These are phyloP conservation scores for Malus domestica DNA, from an alignment of 306 rosid species.

Conservation along the genomic window DNA sequence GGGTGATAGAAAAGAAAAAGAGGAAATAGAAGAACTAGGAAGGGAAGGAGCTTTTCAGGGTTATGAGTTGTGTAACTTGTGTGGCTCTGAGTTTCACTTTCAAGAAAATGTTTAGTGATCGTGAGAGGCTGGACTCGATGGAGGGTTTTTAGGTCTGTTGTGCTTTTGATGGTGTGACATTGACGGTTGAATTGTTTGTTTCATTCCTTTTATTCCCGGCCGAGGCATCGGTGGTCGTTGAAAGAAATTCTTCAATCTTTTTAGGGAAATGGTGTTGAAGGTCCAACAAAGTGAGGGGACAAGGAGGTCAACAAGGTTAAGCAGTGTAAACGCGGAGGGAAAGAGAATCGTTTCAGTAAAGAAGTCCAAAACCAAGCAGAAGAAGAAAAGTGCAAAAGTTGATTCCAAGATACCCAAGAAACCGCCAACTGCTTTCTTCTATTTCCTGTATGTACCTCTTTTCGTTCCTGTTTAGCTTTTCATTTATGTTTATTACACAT, in stretches of 20 bases:
- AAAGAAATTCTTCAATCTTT: conserved; percentile 3
- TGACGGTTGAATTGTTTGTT: neutral
- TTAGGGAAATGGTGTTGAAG: conserved; percentile 55
- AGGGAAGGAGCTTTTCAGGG: neutral
- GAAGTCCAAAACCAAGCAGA: conserved; percentile 48
- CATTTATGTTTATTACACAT: neutral
- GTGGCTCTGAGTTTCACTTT: neutral
- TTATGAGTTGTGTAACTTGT: neutral
- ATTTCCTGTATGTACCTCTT: conserved; percentile 56
- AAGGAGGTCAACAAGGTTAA: conserved; percentile 17
- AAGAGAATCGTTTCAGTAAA: conserved; percentile 30
- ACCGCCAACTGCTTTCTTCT: conserved; percentile 98
- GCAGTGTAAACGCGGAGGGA: conserved; percentile 5
- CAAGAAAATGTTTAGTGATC: neutral
- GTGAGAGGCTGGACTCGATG: neutral
- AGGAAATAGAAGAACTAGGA: neutral
- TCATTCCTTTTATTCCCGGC: neutral
- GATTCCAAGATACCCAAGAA: conserved; percentile 88
- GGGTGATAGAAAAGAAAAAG: neutral
- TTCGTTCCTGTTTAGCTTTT: neutral
- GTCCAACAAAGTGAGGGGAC: conserved; percentile 37
- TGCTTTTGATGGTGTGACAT: neutral
- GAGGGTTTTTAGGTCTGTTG: neutral
- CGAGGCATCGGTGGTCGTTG: neutral
- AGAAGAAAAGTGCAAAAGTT: conserved; percentile 45